Evolutionary conservation across 208 protist species (phyloP), one percentile per base, ranked within the genome.

Genomic region (Naegleria gruberi): DNA sequence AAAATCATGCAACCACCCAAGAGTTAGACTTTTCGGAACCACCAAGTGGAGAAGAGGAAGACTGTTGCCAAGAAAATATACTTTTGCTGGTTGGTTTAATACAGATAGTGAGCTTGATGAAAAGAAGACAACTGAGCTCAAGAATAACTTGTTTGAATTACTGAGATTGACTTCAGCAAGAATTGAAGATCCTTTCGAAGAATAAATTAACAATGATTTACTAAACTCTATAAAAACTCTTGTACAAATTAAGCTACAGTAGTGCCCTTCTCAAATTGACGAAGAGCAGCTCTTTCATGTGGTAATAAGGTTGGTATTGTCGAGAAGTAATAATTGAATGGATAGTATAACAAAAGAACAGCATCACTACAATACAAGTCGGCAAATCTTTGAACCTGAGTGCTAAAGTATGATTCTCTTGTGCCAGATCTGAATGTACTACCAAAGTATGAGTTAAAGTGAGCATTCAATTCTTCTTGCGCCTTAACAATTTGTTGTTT

Each of bases 391-490:
- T 41, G 7, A 1, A 90, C 87, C 37, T 51, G 43, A 41, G 19
- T 57, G 37, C 26, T 40, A 74, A 90, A 90, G 45, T 57, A 90
- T 7, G 26, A 42, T 51, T 90, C 77, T 15, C 26, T 43, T 34
- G 74, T 90, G 23, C 87, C 87, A 12, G 23, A 37, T 51, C 87
- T 82, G 17, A 90, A 90, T 15, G n/a, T 19, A 10, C 45, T 74
- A 45, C 87, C 87, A 55, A 85, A 84, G 23, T 55, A 55, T 19
- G 19, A 7, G 30, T 90, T 90, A 55, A 90, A 90, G 12, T 90
- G 41, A 51, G 12, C 42, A 40, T 90, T 43, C 43, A 90, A 40
- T 37, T 55, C n/a, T 8, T 74, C 87, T 34, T 15, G 12, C 17
- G 43, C 6, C 4, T 55, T 51, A 6, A 7, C 37, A 51, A 87